Conservation (phyloP, 2,329 filamentous ascomycete genomes). For the Fusarium sp. region DNA sequence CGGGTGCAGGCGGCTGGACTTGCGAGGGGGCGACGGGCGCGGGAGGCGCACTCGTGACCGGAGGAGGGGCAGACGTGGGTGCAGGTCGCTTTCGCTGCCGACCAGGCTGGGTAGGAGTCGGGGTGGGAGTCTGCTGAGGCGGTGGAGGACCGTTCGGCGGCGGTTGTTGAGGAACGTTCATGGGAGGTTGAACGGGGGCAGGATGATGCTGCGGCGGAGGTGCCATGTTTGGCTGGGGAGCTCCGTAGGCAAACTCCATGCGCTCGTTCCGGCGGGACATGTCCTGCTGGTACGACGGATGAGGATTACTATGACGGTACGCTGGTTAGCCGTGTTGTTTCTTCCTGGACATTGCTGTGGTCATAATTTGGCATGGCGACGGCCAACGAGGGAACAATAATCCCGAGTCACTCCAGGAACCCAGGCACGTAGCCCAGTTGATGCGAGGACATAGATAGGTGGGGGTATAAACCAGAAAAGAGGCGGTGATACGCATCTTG, state of each 20-base stretch:
- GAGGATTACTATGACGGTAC: slow-evolving; percentile 48
- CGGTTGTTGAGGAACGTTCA: slow-evolving; percentile 55
- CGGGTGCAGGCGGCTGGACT: slow-evolving; percentile 45
- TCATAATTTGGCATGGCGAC: slow-evolving; percentile 41
- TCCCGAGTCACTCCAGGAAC: slow-evolving; percentile 17
- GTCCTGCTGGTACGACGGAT: slow-evolving; percentile 59
- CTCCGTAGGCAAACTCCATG: slow-evolving; percentile 54
- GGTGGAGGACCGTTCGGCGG: slow-evolving; percentile 46
- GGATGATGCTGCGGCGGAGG: slow-evolving; percentile 50
- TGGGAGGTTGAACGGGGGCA: slow-evolving; percentile 47
- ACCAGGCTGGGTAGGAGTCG: slow-evolving; percentile 50
- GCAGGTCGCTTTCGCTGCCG: slow-evolving; percentile 55
- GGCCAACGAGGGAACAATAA: slow-evolving; percentile 6
- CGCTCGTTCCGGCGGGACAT: slow-evolving; percentile 57
- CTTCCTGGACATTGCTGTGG: slow-evolving; percentile 37
- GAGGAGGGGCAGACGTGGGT: slow-evolving; percentile 51
- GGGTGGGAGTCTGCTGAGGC: slow-evolving; percentile 51
- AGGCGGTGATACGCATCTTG: slow-evolving; percentile 8
- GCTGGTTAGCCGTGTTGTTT: slow-evolving; percentile 45
- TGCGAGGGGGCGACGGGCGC: slow-evolving; percentile 47
- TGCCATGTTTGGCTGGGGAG: slow-evolving; percentile 51
- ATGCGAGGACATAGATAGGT: slow-evolving; percentile 23
- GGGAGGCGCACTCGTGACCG: slow-evolving; percentile 47
- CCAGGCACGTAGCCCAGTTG: slow-evolving; percentile 25
- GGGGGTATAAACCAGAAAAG: slow-evolving; percentile 35